Base-by-base conservation (phyloP, 176 grass and related monocot species). In the Oryza glumipatula region DNA sequence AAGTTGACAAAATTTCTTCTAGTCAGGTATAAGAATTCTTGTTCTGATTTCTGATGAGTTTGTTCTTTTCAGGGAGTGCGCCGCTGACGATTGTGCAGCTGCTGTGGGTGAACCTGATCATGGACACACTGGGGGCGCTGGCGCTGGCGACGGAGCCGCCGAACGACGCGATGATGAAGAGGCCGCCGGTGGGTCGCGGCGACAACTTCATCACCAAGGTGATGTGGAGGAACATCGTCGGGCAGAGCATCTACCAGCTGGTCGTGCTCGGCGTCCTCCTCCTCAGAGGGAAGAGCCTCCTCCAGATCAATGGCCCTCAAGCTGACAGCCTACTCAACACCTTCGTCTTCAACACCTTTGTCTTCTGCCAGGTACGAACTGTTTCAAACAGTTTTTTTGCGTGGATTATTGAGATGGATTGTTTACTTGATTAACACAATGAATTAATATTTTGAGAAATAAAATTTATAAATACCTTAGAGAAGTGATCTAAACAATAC, bases 81-180 rank as follows among this genome's bases (percentile, higher is more conserved):
- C 95, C 95, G 6, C 69, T 98, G 77, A 98, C 92, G 45, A 94
- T 94, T 19, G 95, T 98, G 16, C 95, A 98, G 47, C 75, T 98
- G 72, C 80, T 98, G 47, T 98, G 95, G 95, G 95, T 98, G 56
- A 98, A 98, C 91, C 76, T 98, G 84, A 95, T 95, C 82, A 98
- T 98, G 95, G 95, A 98, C 82, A 98, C 95, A 3, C 89, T 98
- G 1, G 95, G 95, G 1, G 95, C 95, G 14, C 61, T 98, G 43
- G 95, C 95, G 67, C 88, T 98, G 58, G 95, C 95, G 26, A 98
- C 95, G 2, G 95, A 98, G 44, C 95, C 95, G 0, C 92, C 95
- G 2, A 91, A 89, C 64, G 88, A 93, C 23, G 39, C 74, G 0
- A 80, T 95, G 83, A 95, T 98, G 95, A 67, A 23, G 85, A 83